These are phyloP conservation scores for Aspergillus sp. DNA, from an alignment of 2,329 filamentous ascomycete genomes.

Conservation along the genomic window DNA sequence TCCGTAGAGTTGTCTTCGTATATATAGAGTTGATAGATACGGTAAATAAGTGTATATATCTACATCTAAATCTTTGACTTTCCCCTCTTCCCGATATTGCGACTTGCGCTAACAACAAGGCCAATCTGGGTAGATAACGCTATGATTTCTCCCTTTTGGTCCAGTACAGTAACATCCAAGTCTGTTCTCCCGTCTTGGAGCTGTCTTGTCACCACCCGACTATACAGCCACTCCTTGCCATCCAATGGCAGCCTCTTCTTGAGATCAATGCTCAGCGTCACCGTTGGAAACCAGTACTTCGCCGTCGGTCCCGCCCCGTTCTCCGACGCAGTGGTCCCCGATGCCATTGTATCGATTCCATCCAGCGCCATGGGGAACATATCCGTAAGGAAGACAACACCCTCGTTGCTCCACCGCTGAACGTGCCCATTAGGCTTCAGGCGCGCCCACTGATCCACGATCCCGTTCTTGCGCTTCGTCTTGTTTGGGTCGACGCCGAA, in stretches of 20 bases:
- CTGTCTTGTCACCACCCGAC: constrained; percentile 67
- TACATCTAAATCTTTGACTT: constrained; percentile 25
- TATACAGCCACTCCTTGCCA: constrained; percentile 74
- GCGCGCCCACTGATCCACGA: constrained; percentile 70
- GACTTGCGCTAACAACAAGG: constrained; percentile 65
- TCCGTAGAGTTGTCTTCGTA: constrained; percentile 1
- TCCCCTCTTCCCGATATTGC: constrained; percentile 61
- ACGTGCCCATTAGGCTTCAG: constrained; percentile 56
- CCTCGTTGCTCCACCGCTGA: constrained; percentile 64
- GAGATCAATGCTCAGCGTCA: constrained; percentile 75
- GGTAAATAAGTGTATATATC: not conserved
- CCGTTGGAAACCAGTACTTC: constrained; percentile 74
- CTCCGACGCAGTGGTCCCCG: constrained; percentile 31
- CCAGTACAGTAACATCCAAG: constrained; percentile 70
- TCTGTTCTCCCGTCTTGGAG: constrained; percentile 75
- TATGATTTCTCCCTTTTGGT: constrained; percentile 67
- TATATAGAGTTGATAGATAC: constrained; percentile 15
- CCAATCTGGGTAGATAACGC: constrained; percentile 71
- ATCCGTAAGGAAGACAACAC: constrained; percentile 69
- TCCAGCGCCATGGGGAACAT: constrained; percentile 71
- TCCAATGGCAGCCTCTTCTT: constrained; percentile 71
- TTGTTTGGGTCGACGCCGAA: constrained; percentile 39
- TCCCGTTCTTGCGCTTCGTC: constrained; percentile 29
- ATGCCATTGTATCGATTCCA: constrained; percentile 42
- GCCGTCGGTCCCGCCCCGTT: constrained; percentile 31